Base-by-base conservation (phyloP, 1,284 basidiomycete genomes). In the Heliocybe sulcata region DNA sequence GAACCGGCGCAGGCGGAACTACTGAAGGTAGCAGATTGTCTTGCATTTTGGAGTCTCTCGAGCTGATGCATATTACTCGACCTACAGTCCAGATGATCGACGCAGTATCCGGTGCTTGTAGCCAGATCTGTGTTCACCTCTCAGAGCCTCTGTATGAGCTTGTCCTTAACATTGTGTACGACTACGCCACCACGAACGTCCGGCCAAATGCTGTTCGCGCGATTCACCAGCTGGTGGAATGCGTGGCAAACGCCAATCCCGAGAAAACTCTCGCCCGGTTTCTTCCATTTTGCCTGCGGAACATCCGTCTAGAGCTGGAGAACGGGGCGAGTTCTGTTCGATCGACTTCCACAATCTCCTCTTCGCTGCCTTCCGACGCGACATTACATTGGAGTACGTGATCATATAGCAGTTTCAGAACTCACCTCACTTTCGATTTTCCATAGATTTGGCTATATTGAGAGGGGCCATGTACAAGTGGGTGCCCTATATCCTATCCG, bases 131-230 rank as follows among this genome's bases (percentile, higher is more conserved):
- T 68, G 80, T 85, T 11, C 88, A 93, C 63, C 76, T 95, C 16
- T 92, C 91, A 2, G 89, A 90, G 48, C 82, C 85, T 12, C 76
- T 95, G 12, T 94, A 87, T 66, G 89, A 93, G 63, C 77, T 87
- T 57, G 88, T 90, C 0, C 77, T 95, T 51, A 86, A 90, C 60
- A 87, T 93, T 76, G 81, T 96, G 52, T 87, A 77, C 64, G 82
- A 89, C 63, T 89, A 87, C 61, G 83, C 84, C 33, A 85, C 85
- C 58, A 87, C 82, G 10, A 92, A 87, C 54, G 85, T 87, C 29
- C 83, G 90, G 26, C 80, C 90, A 27, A 95, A 94, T 65, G 90
- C 91, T 19, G 90, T 94, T 22, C 84, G 90, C 55, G 90, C 88
- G 2, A 88, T 94, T 16, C 92, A 94, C 64, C 86, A 92, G 61